Base-by-base conservation (phyloP, 345 rosid genomes). In the Eucalyptus curtisii region DNA sequence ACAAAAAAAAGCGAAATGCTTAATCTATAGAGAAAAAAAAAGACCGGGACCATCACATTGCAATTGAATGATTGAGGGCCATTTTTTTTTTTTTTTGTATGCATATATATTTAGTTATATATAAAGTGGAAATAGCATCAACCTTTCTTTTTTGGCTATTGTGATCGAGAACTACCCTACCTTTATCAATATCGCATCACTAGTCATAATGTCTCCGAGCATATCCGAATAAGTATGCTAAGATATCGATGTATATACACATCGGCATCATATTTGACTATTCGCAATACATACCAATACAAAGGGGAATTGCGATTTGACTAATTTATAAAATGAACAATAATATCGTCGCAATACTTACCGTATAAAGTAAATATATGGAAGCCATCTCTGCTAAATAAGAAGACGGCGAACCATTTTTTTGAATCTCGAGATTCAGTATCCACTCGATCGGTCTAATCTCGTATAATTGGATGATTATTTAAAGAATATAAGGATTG, bases 341-440 rank as follows among this genome's bases (percentile, higher is more conserved):
- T 52, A 7, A 52, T 20, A 66, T 15, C 2, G 3, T 31, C 10
- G 10, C 40, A 27, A 25, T 25, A 25, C 7, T 13, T 27, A n/a
- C 8, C 0, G 13, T 6, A 27, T 4, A 8, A 16, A 66, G 22
- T 15, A 8, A 15, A 66, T 8, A 66, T 8, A 15, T 31, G 0
- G 19, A 55, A 24, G 1, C 22, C 13, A 55, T 55, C 61, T 55
- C 5, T 55, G 25, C 59, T 0, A 5, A 55, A 55, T 4, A 22
- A 55, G 55, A 55, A 8, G 5, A 8, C 30, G 24, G 25, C 57
- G 8, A 52, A 24, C 61, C 30, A 24, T 4, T 55, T 55, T 22
- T 55, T 55, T 24, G n/a, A 8, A 24, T 55, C 61, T 55, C 13
- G 13, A 55, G 6, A 24, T 5, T 55, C 61, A 10, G 24, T 24